These are phyloP conservation scores for Termitomyces bulborhizus DNA, from an alignment of 768 basidiomycete species.

Conservation along the genomic window DNA sequence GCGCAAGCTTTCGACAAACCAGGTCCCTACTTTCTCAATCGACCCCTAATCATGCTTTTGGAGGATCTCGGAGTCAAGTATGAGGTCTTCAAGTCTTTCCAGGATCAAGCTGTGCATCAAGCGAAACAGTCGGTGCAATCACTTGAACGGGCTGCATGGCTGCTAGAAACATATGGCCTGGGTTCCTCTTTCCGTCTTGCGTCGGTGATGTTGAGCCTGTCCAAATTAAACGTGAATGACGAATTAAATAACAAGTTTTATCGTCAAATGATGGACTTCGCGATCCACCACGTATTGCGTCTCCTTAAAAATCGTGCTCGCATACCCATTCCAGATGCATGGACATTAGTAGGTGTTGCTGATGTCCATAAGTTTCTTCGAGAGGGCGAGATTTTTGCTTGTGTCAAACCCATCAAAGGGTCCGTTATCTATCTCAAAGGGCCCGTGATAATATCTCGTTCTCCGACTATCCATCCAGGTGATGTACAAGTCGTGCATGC, in stretches of 20 bases:
- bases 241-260: conserved; percentile 40
- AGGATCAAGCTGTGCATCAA: conserved; percentile 45
- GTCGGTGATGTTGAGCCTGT: conserved; percentile 43
- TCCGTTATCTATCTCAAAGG: conserved; percentile 44
- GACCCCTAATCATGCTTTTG: conserved; percentile 62
- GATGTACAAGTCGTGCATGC: conserved; percentile 57
- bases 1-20: conserved; percentile 60
- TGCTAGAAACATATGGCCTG: conserved; percentile 53
- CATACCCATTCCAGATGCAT: conserved; percentile 58
- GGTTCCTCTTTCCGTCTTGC: conserved; percentile 51
- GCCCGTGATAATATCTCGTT: conserved; percentile 50
- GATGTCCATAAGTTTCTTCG: conserved; percentile 52
- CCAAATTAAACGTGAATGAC: conserved; percentile 38
- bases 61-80: conserved; percentile 55
- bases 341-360: conserved; percentile 68
- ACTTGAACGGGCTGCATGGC: conserved; percentile 35
- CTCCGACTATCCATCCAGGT: conserved; percentile 65
- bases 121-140: conserved; percentile 36
- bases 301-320: conserved; percentile 59
- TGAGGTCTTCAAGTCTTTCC: conserved; percentile 45
- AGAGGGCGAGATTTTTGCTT: conserved; percentile 57
- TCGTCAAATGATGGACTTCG: conserved; percentile 43
- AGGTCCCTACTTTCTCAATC: conserved; percentile 49
- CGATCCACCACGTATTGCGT: conserved; percentile 58
- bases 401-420: conserved; percentile 37